Conservation (phyloP, 371 early-diverging fungal species). For the Apophysomyces sp. region DNA sequence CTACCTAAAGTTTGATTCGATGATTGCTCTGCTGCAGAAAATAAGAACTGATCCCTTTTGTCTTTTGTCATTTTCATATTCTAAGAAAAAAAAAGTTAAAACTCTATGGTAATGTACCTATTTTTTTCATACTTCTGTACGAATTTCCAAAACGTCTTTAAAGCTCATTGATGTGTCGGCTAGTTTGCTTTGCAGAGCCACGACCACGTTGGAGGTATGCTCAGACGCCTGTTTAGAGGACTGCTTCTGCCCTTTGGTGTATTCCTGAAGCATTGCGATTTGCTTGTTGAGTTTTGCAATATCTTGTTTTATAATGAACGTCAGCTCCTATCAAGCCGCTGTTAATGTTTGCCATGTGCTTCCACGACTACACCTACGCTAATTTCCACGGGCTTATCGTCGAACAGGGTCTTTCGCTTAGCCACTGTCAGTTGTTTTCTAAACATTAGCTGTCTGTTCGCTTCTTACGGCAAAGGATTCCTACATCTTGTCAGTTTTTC, state of each 20-base stretch:
- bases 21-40: conserved; percentile 40
- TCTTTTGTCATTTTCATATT: conserved; percentile 78
- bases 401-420: conserved; percentile 72
- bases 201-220: conserved; percentile 91
- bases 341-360: neutral
- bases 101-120: too few species aligned
- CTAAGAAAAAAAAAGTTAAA: conserved; percentile 14
- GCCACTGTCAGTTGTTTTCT: conserved; percentile 50
- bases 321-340: conserved; percentile 72
- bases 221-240: conserved; percentile 78
- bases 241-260: conserved; percentile 50
- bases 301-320: conserved; percentile 92
- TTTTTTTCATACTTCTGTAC: conserved; percentile 65
- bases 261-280: conserved; percentile 80
- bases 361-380: conserved; percentile 41
- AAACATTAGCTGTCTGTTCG: neutral
- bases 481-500: conserved; percentile 69
- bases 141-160: conserved; percentile 90
- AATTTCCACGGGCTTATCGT: conserved; percentile 75
- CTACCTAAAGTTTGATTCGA: conserved; percentile 31
- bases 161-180: conserved; percentile 89
- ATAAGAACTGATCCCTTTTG: conserved; percentile 62
- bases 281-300: conserved; percentile 91
- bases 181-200: conserved; percentile 86
- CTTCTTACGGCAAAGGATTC: neutral